These are phyloP conservation scores for Populus ilicifolia DNA, from an alignment of 345 rosid genomes.

Conservation along the genomic window DNA sequence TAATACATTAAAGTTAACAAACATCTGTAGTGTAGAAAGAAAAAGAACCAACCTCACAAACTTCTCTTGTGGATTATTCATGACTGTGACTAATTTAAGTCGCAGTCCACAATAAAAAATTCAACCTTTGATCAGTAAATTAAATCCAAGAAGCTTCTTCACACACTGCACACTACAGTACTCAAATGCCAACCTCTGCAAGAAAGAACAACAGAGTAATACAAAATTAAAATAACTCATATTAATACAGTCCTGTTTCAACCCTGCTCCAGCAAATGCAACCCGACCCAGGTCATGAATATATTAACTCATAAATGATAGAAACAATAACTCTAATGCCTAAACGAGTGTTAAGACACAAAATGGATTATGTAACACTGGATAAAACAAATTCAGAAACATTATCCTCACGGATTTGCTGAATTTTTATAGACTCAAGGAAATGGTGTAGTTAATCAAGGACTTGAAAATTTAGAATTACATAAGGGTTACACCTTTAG, in stretches of 20 bases:
- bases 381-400: neutral
- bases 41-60: conserved; percentile 50
- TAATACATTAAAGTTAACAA: neutral
- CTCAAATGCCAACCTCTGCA: neutral
- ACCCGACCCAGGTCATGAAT: neutral
- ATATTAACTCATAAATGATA: neutral
- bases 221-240: neutral
- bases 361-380: neutral
- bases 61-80: conserved; percentile 57
- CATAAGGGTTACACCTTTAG: neutral
- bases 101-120: neutral
- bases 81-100: conserved; percentile 13
- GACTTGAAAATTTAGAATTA: neutral
- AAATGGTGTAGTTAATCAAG: neutral
- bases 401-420: neutral
- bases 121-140: conserved; percentile 11
- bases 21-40: neutral
- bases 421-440: neutral
- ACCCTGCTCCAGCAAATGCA: neutral
- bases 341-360: neutral
- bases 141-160: conserved; percentile 14
- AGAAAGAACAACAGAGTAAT: neutral
- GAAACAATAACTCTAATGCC: neutral
- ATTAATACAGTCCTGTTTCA: neutral
- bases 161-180: conserved; percentile 1